Evolutionary conservation across 169 alveolate genomes (phyloP).

Genomic region (Plasmodium falciparum): DNA sequence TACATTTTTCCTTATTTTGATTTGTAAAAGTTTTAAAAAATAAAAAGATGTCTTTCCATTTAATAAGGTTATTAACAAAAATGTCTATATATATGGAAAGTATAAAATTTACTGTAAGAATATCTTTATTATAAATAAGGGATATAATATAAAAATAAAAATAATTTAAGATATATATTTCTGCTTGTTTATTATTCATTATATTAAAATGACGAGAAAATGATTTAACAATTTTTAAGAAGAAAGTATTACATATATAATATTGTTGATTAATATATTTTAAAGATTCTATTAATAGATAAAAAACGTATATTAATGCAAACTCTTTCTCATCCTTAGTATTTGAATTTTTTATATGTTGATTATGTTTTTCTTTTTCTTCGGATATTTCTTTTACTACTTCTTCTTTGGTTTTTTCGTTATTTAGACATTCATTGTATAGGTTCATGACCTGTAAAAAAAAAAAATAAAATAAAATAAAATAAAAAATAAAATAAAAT

Average conservation of each 20-base stretch:
- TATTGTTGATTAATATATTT: slow-evolving; percentile 5
- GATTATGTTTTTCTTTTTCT: neutral
- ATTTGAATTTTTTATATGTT: neutral
- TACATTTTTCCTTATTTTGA: neutral
- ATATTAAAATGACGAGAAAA: neutral
- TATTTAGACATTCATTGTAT: neutral
- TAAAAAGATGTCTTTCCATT: slow-evolving; percentile 41
- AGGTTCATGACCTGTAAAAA: neutral
- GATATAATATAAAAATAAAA: slow-evolving; percentile 28
- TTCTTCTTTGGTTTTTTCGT: slow-evolving; percentile 3
- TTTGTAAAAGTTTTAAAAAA: slow-evolving; percentile 35
- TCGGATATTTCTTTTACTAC: neutral
- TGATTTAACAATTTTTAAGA: slow-evolving; percentile 27
- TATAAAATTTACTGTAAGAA: slow-evolving; percentile 6
- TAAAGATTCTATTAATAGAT: slow-evolving; percentile 8
- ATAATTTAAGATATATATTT: slow-evolving; percentile 11
- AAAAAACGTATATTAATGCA: slow-evolving; percentile 15
- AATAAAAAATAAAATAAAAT: neutral
- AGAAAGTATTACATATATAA: neutral
- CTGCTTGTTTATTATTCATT: neutral
- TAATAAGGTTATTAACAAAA: neutral
- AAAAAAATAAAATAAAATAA: neutral
- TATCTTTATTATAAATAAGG: slow-evolving; percentile 12
- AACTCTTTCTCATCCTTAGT: neutral
- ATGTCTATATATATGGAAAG: slow-evolving; percentile 37